Base-by-base conservation (phyloP, 2,329 filamentous ascomycete genomes). In the Pyricularia grisea region DNA sequence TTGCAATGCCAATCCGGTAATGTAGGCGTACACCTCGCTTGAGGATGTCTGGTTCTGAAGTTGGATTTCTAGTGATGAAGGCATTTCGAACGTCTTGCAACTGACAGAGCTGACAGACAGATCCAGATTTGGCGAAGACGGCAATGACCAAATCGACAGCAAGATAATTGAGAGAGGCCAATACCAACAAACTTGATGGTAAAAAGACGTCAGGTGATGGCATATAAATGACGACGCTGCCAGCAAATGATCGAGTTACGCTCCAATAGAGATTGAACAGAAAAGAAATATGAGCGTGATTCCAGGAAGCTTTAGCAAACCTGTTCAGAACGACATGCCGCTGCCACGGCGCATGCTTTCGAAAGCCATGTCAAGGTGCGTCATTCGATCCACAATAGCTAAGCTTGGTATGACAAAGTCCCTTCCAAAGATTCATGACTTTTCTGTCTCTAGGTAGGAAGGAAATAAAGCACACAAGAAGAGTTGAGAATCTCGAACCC, bases 1-100 rank as follows among this genome's bases (percentile, higher is more conserved):
- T 65, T 87, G 82, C 36, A 90, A 77, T 1, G 87, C 86, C 28
- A 83, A 81, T 12, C 88, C 88, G 4, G 87, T 91, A 74, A 92
- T 86, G 76, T 89, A 90, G 58, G 87, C 88, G 72, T 84, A 90
- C 10, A 89, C 83, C 27, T 80, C 82, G 69, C 77, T 78, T 3
- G 84, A 87, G 65, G 75, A 78, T 23, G 85, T 86, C 70, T 82
- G 80, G 75, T 90, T 90, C 70, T 83, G 79, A 6, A 90, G 77
- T 12, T 81, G 83, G 68, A 90, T 81, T 28, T 82, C 80, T 27
- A 90, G 77, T 4, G 82, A 78, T 69, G 75, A 70, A 4, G 79
- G 79, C 80, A 82, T 82, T 31, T 70, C 70, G 17, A 27, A 28
- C 20, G 14, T 11, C 28, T 65, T 65, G 5, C 6, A 10, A 10